Conservation (phyloP, 495 filamentous ascomycete species). For the Sphaerosporella brunnea region DNA sequence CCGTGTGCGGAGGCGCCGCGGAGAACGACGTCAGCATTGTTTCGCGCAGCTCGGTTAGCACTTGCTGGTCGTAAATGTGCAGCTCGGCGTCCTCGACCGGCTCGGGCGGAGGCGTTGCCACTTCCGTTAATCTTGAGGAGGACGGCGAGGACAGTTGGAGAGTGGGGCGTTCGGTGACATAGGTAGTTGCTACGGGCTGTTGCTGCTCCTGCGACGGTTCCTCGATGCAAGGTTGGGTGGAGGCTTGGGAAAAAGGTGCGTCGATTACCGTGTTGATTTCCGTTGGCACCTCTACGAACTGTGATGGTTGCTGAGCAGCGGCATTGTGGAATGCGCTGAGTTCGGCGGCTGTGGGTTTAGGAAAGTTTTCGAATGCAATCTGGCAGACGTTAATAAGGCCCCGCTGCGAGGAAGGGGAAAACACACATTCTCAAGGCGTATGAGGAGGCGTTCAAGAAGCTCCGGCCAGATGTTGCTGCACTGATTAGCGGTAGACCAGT, state of each 20-base stretch:
- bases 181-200: too few species aligned
- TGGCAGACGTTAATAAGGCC: background rate
- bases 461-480: conserved; percentile 21
- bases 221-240: conserved; percentile 29
- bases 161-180: background rate
- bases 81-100: conserved; percentile 31
- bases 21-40: conserved; percentile 53
- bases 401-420: background rate
- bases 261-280: conserved; percentile 9
- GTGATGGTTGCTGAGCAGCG: conserved; percentile 12
- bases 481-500: conserved; percentile 1
- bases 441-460: conserved; percentile 16
- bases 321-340: background rate
- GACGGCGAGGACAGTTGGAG: background rate
- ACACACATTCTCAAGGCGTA: conserved; percentile 17
- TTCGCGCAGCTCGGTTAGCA: conserved; percentile 47
- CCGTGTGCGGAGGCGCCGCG: conserved; percentile 68
- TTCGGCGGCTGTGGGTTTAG: background rate
- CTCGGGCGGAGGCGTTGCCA: conserved; percentile 20
- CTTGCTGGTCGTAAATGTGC: conserved; percentile 43
- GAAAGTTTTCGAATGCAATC: conserved; percentile 20
- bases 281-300: conserved; percentile 11
- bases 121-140: background rate
- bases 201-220: conserved; percentile 11
- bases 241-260: conserved; percentile 30